Conservation (phyloP, 257 asterid genomes). For the Capsicum chinense region DNA sequence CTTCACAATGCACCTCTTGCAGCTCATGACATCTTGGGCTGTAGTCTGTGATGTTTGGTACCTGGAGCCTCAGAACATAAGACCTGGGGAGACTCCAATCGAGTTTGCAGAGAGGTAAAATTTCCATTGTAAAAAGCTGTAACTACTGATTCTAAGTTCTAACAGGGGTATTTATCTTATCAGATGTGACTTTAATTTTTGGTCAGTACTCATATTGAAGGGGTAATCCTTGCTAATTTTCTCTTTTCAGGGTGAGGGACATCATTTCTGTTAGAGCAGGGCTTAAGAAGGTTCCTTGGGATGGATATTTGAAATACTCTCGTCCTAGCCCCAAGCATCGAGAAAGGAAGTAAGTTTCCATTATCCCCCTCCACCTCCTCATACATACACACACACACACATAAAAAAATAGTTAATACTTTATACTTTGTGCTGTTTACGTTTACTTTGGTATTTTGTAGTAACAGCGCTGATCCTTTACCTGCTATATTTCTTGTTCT, state of each 20-base stretch:
- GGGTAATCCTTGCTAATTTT: background rate
- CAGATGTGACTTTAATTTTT: background rate
- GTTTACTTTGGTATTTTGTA: background rate
- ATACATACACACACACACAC: background rate
- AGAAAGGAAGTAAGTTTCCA: conserved; percentile 78
- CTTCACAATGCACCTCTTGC: conserved; percentile 88
- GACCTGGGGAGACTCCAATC: conserved; percentile 85
- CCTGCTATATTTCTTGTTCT: background rate
- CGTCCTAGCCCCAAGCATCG: conserved; percentile 94
- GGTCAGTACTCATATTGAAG: background rate
- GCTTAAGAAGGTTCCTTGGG: conserved; percentile 71
- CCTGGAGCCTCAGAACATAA: conserved; percentile 89
- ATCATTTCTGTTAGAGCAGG: conserved; percentile 87
- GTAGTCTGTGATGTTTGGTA: conserved; percentile 99
- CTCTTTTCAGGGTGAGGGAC: conserved; percentile 79
- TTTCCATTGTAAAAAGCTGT: background rate
- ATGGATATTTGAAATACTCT: conserved; percentile 84
- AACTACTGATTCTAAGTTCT: conserved; percentile 9
- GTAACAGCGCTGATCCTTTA: conserved; percentile 3
- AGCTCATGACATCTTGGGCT: conserved; percentile 99
- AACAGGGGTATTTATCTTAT: conserved; percentile 14
- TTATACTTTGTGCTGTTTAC: background rate
- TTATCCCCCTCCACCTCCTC: background rate
- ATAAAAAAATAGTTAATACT: background rate
- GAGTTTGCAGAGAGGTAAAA: conserved; percentile 94